These are phyloP conservation scores for Sphaerulina populicola DNA, from an alignment of 2,329 filamentous ascomycete species.

Conservation along the genomic window DNA sequence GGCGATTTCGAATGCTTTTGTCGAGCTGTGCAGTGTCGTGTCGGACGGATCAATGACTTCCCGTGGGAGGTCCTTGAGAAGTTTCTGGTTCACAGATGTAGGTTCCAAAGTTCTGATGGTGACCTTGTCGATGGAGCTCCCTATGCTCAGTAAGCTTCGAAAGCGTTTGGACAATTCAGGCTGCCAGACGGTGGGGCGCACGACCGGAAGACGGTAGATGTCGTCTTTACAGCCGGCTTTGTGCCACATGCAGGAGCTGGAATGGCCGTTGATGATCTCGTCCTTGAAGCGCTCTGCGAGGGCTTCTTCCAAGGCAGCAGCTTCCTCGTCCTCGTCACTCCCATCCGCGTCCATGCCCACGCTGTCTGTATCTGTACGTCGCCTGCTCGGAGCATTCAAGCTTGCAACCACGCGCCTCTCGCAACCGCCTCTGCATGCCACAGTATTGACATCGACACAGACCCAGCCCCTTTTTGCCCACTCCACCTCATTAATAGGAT, in stretches of 20 bases:
- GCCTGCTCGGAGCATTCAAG: slow-evolving; percentile 44
- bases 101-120: slow-evolving; percentile 15
- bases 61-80: slow-evolving; percentile 26
- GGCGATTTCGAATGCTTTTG: slow-evolving; percentile 30
- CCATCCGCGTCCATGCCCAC: slow-evolving; percentile 39
- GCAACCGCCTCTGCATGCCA: slow-evolving; percentile 73
- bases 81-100: slow-evolving; percentile 13
- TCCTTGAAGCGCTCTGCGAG: slow-evolving; percentile 68
- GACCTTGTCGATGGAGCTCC: slow-evolving; percentile 24
- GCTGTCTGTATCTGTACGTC: background rate
- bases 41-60: slow-evolving; percentile 19
- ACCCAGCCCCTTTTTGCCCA: slow-evolving; percentile 94
- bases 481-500: slow-evolving; percentile 75
- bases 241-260: slow-evolving; percentile 76
- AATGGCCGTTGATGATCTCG: slow-evolving; percentile 66
- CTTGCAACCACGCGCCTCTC: slow-evolving; percentile 76
- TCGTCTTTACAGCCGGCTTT: slow-evolving; percentile 75
- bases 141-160: slow-evolving; percentile 23
- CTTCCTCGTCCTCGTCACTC: slow-evolving; percentile 43
- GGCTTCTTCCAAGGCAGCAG: slow-evolving; percentile 47
- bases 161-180: slow-evolving; percentile 27
- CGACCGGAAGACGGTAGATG: slow-evolving; percentile 52
- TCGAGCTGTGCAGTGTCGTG: slow-evolving; percentile 4
- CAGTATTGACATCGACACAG: slow-evolving; percentile 72
- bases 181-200: slow-evolving; percentile 32